phyloP scores from a whole-genome alignment of 352 stramenopile genomes.

The Phytopythium boreale region DNA sequence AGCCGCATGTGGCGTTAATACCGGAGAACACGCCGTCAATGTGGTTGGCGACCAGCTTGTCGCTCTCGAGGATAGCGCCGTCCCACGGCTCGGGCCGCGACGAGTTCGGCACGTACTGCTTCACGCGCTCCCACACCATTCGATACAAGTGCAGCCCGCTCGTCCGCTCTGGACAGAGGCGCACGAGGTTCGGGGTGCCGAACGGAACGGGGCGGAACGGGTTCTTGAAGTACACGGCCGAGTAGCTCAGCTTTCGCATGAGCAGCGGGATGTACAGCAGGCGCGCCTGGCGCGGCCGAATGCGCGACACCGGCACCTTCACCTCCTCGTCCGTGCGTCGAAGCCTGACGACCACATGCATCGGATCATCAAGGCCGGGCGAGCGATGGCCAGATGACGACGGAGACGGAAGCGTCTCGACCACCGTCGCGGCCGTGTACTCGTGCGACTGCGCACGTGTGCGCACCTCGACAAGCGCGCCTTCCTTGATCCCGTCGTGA shows the following conservation, averaged over 20 bases:
- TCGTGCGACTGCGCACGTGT: constrained; percentile 68
- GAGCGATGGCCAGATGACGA: constrained; percentile 5
- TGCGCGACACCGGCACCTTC: constrained; percentile 57
- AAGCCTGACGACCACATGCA: constrained; percentile 56
- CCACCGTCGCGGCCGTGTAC: constrained; percentile 60
- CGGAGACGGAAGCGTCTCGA: constrained; percentile 34
- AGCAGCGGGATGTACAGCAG: constrained; percentile 80
- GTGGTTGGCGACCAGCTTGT: constrained; percentile 46
- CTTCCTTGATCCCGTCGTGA: constrained; percentile 55
- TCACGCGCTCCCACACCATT: constrained; percentile 79
- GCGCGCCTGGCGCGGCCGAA: constrained; percentile 67
- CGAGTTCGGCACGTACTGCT: constrained; percentile 63
- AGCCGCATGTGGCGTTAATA: constrained; percentile 67
- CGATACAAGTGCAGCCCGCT: constrained; percentile 79
- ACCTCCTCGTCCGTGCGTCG: constrained; percentile 71
- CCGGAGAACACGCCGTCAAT: constrained; percentile 85
- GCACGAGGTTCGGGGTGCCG: constrained; percentile 82
- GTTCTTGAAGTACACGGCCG: constrained; percentile 88
- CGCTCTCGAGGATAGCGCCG: constrained; percentile 13
- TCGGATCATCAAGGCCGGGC: constrained; percentile 39
- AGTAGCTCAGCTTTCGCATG: constrained; percentile 86
- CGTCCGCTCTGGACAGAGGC: constrained; percentile 78
- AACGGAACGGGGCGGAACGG: constrained; percentile 86
- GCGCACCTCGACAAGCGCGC: constrained; percentile 69
- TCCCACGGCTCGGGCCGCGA: constrained; percentile 39